phyloP scores from a whole-genome alignment of 2,329 filamentous ascomycete genomes.

The Pseudogymnoascus sp. region DNA sequence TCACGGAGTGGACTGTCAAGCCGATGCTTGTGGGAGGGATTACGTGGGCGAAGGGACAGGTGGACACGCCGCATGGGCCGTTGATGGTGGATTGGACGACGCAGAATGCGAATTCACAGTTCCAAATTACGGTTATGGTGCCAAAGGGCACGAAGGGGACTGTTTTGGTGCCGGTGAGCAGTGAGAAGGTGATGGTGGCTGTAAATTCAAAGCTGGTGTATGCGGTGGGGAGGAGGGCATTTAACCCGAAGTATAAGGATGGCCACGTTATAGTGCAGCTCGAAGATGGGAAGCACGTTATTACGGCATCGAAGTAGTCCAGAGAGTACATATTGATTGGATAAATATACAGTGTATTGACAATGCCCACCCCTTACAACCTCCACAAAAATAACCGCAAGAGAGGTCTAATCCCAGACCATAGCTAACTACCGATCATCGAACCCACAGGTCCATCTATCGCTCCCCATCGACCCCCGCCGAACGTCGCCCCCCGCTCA shows the following conservation, averaged over 20 bases:
- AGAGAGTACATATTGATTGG: neutral
- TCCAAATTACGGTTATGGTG: constrained; percentile 28
- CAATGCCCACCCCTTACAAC: neutral
- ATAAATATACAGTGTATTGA: neutral
- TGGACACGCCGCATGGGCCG: constrained; percentile 35
- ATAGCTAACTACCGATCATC: neutral
- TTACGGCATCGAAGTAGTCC: neutral
- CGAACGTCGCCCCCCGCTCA: neutral
- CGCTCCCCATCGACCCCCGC: neutral
- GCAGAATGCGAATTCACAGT: constrained; percentile 13
- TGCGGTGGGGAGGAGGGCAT: neutral
- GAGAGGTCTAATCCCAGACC: neutral
- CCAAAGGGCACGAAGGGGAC: constrained; percentile 24
- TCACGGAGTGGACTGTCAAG: constrained; percentile 34
- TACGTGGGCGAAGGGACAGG: constrained; percentile 37
- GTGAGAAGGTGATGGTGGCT: constrained; percentile 12
- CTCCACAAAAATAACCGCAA: neutral
- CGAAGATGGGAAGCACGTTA: neutral
- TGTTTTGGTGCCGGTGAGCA: constrained; percentile 20
- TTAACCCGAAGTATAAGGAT: constrained; percentile 9
- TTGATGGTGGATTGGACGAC: constrained; percentile 35
- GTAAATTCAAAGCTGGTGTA: constrained; percentile 15
- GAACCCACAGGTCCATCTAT: neutral
- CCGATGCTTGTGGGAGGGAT: constrained; percentile 31
- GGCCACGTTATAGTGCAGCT: constrained; percentile 16